Conservation (phyloP, 257 asterid genomes). For the Salvia rosmarinus region DNA sequence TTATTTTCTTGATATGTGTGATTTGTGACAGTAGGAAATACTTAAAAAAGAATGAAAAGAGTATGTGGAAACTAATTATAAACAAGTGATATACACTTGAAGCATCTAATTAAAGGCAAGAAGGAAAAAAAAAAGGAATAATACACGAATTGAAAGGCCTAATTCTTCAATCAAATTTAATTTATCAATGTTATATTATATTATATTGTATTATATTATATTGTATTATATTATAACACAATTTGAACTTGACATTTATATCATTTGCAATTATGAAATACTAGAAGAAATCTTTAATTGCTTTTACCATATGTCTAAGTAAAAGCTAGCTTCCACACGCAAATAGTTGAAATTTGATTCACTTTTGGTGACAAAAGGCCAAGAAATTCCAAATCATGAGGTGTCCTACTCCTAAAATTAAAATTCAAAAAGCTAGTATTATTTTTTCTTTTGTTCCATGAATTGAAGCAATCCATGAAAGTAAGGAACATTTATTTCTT, state of each 20-base stretch:
- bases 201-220: too few species aligned
- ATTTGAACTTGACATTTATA: not conserved
- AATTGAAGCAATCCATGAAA: constrained; percentile 44
- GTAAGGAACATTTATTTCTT: constrained; percentile 45
- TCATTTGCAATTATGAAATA: not conserved
- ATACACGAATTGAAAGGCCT: too few species aligned
- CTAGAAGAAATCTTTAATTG: not conserved
- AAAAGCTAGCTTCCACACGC: constrained; percentile 20
- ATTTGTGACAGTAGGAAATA: too few species aligned
- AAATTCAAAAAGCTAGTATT: constrained; percentile 17
- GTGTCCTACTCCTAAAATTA: constrained; percentile 29
- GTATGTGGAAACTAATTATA: too few species aligned
- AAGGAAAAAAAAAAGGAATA: too few species aligned
- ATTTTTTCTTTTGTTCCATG: constrained; percentile 10
- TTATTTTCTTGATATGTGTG: too few species aligned
- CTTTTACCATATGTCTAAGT: not conserved
- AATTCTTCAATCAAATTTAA: too few species aligned
- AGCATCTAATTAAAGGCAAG: too few species aligned
- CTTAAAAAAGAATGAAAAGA: too few species aligned
- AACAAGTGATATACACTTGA: too few species aligned
- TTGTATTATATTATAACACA: too few species aligned
- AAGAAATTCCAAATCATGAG: constrained; percentile 22
- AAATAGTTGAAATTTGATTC: constrained; percentile 31
- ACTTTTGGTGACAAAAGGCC: constrained; percentile 21
- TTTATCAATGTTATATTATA: too few species aligned